Evolutionary conservation across 2,329 filamentous ascomycete species (phyloP), one percentile per base, ranked within the genome.

Genomic region (Colletotrichum nymphaeae): DNA sequence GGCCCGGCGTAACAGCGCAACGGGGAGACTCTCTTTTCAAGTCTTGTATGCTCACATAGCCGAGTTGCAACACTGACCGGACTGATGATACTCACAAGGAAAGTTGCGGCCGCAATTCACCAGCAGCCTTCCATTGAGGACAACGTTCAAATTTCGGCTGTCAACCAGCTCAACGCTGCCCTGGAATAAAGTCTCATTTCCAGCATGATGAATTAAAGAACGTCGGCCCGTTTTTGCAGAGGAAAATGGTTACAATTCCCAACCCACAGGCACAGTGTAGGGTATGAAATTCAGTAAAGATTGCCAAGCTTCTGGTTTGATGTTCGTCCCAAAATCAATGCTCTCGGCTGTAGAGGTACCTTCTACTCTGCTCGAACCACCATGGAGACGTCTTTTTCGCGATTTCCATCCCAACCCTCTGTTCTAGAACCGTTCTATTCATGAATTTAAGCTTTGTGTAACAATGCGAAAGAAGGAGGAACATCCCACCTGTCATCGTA

Each of bases 261-360:
- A 19, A 22, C 42, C 19, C 16, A 8, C 3, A 49, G n/a, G 19
- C 16, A 19, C 16, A 49, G 30, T 3, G 1, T 22, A 49, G 42
- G 7, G n/a, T 5, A 30, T n/a, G 19, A 37, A 58, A 12, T 24
- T 24, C 24, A 19, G 16, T 14, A 22, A 24, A 16, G 19, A 67
- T 37, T 22, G 37, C 56, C 60, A 49, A 55, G 37, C 67, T 70
- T 56, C 60, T 1, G 28, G 60, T 56, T 73, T 73, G 67, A 73
- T 73, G 67, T 73, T 70, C 67, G 49, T 73, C 70, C 67, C 67
- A 62, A 70, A 49, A 30, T 35, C 32, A 19, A 28, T 24, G 32
- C 32, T 16, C 14, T 42, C 7, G 37, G 6, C 19, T n/a, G 24
- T 24, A 6, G 6, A 42, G 37, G 37, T 42, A 42, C 16, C 19